Evolutionary conservation across 2,329 filamentous ascomycete species (phyloP).

Genomic region (Fusarium neocosmosporiellum): DNA sequence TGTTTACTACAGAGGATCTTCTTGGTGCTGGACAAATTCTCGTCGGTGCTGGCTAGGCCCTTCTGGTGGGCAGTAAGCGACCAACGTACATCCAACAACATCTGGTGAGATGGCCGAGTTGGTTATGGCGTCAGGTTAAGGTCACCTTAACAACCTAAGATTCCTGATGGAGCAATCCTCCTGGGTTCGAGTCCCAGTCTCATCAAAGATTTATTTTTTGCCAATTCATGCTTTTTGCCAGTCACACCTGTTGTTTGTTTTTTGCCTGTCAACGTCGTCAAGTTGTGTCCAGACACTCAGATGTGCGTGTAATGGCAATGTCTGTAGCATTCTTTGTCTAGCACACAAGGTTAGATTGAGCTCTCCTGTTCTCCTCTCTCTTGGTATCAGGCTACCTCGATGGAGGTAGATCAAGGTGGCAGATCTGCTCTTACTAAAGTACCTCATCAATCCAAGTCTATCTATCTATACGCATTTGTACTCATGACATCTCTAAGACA

Average conservation of each 20-base stretch:
- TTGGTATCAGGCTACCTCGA: not conserved
- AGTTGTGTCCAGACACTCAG: not conserved
- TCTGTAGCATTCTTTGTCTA: not conserved
- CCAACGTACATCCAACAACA: fast-evolving
- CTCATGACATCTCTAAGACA: not conserved
- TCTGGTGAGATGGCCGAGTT: slow-evolving; percentile 50
- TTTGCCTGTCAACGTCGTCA: not conserved
- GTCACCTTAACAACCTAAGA: slow-evolving; percentile 42
- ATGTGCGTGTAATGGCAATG: not conserved
- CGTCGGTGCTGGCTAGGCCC: not conserved
- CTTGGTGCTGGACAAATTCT: not conserved
- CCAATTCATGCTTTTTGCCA: not conserved
- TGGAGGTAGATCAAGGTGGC: not conserved
- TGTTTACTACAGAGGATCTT: not conserved
- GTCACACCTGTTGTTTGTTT: not conserved
- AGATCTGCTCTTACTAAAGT: not conserved
- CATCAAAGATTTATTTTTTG: slow-evolving; percentile 35
- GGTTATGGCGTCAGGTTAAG: slow-evolving; percentile 53
- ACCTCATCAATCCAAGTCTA: not conserved
- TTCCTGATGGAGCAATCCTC: slow-evolving; percentile 51
- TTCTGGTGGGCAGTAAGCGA: not conserved
- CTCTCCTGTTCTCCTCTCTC: not conserved
- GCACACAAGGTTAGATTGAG: too few species aligned
- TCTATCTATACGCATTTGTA: not conserved
- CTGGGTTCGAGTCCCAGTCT: slow-evolving; percentile 52